These are phyloP conservation scores for Yamadazyma sp. DNA, from an alignment of 805 yeast species.

Conservation along the genomic window DNA sequence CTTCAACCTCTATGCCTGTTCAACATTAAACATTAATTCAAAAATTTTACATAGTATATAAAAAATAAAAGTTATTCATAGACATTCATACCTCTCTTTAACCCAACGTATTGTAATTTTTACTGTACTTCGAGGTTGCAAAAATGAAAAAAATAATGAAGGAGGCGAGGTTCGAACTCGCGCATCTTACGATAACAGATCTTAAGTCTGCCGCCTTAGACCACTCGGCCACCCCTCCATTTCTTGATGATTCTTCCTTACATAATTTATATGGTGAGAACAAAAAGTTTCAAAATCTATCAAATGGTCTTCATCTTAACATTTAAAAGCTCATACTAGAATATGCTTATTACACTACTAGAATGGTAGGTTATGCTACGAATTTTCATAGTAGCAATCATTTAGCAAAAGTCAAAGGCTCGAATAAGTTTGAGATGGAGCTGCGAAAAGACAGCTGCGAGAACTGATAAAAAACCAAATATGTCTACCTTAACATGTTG, in stretches of 20 bases:
- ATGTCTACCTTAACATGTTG: slow-evolving; percentile 10
- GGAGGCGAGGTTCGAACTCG: slow-evolving; percentile 55
- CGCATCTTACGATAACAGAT: slow-evolving; percentile 48
- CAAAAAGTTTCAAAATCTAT: no score
- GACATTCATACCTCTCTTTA: not conserved
- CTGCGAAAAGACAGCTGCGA: not conserved
- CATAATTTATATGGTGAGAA: no score
- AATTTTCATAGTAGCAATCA: no score
- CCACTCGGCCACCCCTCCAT: slow-evolving; percentile 53
- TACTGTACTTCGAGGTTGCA: not conserved
- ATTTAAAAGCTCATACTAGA: no score
- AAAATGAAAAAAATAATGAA: slow-evolving; percentile 32
- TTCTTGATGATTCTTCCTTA: no score
- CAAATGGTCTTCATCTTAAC: no score
- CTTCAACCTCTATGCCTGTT: slow-evolving; percentile 68
- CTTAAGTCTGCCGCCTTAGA: slow-evolving; percentile 53
- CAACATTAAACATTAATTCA: slow-evolving; percentile 43
- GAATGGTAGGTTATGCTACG: no score
- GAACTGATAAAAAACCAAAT: no score
- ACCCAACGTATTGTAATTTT: not conserved
- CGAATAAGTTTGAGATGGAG: no score
- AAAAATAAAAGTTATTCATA: not conserved
- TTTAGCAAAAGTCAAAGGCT: no score
- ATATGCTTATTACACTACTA: no score
- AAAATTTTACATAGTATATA: no score